Evolutionary conservation across 2,329 filamentous ascomycete genomes (phyloP).

Genomic region (Botryosphaeria dothidea): DNA sequence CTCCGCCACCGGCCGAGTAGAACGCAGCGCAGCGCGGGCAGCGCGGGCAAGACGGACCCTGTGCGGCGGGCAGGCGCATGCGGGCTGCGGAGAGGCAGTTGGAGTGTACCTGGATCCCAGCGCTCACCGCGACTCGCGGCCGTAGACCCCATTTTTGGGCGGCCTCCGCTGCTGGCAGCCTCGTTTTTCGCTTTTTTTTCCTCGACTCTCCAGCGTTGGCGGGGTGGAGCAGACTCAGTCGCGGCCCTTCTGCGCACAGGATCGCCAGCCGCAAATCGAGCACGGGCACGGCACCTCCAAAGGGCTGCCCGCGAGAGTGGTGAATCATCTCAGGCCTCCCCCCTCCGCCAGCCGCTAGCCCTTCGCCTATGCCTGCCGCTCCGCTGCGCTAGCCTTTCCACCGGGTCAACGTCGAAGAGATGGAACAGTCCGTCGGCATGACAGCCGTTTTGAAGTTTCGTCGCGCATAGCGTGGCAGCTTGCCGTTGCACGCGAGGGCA

Average conservation of each 20-base stretch:
- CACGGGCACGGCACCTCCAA: neutral
- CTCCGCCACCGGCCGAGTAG: neutral
- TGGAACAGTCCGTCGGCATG: neutral
- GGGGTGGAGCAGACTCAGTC: neutral
- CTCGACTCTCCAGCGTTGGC: neutral
- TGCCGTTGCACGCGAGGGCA: neutral
- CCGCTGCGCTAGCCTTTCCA: constrained; percentile 7
- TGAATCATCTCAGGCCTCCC: neutral
- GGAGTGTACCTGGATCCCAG: neutral
- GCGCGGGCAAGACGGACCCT: neutral
- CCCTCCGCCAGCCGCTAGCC: constrained; percentile 1
- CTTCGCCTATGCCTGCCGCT: constrained; percentile 1
- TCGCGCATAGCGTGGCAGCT: neutral
- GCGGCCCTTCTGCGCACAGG: constrained; percentile 1
- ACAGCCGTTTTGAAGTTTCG: constrained; percentile 1
- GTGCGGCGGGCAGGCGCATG: neutral
- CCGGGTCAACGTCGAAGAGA: constrained; percentile 2
- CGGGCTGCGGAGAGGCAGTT: neutral
- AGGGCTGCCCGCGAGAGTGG: neutral
- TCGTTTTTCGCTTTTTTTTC: neutral
- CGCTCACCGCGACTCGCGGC: constrained; percentile 4
- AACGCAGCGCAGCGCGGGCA: neutral
- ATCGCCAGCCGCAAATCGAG: constrained; percentile 6
- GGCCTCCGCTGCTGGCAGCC: neutral
- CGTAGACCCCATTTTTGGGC: neutral